Evolutionary conservation across 257 asterid species (phyloP).

Genomic region (Fraxinus americana): DNA sequence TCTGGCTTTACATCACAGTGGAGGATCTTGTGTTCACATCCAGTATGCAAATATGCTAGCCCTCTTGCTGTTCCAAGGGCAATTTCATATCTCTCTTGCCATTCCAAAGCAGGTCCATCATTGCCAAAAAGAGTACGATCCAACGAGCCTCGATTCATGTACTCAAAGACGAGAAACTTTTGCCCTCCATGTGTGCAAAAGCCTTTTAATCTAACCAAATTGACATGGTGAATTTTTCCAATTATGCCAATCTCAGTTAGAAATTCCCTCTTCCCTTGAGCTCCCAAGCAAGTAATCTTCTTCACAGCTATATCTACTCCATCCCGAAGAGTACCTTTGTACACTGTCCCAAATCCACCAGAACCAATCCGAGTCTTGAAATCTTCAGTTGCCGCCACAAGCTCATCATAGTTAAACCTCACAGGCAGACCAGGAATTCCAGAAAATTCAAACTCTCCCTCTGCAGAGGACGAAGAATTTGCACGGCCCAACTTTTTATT

Average conservation of each 20-base stretch:
- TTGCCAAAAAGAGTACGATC: constrained; percentile 64
- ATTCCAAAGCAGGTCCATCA: constrained; percentile 49
- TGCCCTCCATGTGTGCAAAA: constrained; percentile 62
- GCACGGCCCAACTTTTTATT: constrained; percentile 23
- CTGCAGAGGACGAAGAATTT: constrained; percentile 33
- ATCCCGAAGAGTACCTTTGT: constrained; percentile 65
- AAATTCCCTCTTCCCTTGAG: constrained; percentile 68
- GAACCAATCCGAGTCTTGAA: constrained; percentile 67
- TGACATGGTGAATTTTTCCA: constrained; percentile 76
- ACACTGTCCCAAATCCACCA: constrained; percentile 85
- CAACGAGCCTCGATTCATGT: constrained; percentile 78
- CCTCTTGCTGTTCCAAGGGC: constrained; percentile 85
- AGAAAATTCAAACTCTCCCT: constrained; percentile 40
- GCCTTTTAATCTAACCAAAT: constrained; percentile 70
- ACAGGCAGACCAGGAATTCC: constrained; percentile 71
- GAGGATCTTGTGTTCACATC: constrained; percentile 76
- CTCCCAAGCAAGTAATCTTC: constrained; percentile 66
- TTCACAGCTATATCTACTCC: constrained; percentile 71
- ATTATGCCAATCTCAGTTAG: constrained; percentile 73
- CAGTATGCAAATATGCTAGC: constrained; percentile 73
- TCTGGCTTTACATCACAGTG: constrained; percentile 91
- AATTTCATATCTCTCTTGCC: constrained; percentile 70
- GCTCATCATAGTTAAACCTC: constrained; percentile 52
- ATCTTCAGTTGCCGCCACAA: constrained; percentile 53
- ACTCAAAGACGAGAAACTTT: constrained; percentile 69